Conservation (phyloP, 163 green algal genomes). For the Trebouxiophyceae sp. region DNA sequence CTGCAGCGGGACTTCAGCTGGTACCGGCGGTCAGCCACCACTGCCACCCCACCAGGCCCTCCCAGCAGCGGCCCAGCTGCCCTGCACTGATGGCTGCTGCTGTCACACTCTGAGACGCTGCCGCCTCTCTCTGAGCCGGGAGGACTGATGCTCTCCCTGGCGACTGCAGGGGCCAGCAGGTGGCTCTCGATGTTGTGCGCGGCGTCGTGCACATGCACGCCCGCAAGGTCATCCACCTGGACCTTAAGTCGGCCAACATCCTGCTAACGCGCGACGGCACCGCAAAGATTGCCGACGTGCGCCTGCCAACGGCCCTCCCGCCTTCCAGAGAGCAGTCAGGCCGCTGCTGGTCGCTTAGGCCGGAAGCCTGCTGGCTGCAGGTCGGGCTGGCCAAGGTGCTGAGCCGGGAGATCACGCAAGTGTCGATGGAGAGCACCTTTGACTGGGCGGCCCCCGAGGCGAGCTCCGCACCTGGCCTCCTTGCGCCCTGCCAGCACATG, state of each 20-base stretch:
- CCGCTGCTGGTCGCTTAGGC: no score
- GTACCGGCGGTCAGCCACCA: not conserved
- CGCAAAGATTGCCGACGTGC: constrained; percentile 52
- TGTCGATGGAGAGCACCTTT: constrained; percentile 16
- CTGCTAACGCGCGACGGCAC: constrained; percentile 30
- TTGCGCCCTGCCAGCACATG: not conserved
- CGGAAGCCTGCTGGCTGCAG: no score
- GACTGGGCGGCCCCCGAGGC: constrained; percentile 20
- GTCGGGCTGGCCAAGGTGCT: constrained; percentile 21
- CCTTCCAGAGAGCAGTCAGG: no score
- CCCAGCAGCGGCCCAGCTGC: no score
- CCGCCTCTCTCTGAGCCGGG: no score
- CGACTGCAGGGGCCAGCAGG: constrained; percentile 3
- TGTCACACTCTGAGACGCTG: no score
- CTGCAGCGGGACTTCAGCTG: not conserved
- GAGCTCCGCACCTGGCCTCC: not conserved
- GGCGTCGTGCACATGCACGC: constrained; percentile 22
- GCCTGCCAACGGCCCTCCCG: no score
- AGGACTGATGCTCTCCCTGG: no score
- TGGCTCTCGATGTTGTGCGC: constrained; percentile 19
- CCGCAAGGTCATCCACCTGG: constrained; percentile 4
- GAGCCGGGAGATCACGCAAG: constrained; percentile 11
- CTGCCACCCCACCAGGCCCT: not conserved
- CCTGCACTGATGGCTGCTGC: not conserved
- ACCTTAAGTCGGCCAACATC: constrained; percentile 20